Evolutionary conservation across 1,284 basidiomycete species (phyloP).

Genomic region (Ganoderma multipileum): DNA sequence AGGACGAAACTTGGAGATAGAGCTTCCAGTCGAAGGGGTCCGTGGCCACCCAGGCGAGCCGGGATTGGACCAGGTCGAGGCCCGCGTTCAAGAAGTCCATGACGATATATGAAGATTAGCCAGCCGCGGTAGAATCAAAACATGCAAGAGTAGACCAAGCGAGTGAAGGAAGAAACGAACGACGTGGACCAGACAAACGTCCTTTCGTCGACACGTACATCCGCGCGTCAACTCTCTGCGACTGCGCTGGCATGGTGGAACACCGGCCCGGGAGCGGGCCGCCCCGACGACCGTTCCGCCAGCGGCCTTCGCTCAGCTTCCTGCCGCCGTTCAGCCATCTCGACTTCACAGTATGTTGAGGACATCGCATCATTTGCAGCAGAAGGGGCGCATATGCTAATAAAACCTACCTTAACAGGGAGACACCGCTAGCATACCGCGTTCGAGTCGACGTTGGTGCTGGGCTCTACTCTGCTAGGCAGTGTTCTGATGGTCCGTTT

Average conservation of each 20-base stretch:
- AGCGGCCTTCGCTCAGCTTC: too few species aligned
- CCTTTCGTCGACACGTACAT: background rate
- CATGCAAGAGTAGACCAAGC: slow-evolving; percentile 3
- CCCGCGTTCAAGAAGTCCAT: slow-evolving; percentile 45
- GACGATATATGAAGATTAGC: background rate
- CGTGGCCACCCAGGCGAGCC: slow-evolving; percentile 45
- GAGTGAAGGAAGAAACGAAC: background rate
- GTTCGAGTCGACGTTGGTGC: too few species aligned
- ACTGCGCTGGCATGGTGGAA: background rate
- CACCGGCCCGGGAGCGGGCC: background rate
- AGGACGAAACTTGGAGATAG: slow-evolving; percentile 69
- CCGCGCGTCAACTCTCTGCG: background rate
- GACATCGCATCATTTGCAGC: too few species aligned
- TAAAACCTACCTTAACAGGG: too few species aligned
- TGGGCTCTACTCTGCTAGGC: too few species aligned
- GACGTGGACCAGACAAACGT: background rate
- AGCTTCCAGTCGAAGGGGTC: slow-evolving; percentile 46
- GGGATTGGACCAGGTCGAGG: slow-evolving; percentile 58
- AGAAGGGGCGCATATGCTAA: too few species aligned
- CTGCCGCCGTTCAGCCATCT: too few species aligned
- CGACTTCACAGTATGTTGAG: too few species aligned
- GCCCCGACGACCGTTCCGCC: background rate
- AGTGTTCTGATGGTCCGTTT: too few species aligned
- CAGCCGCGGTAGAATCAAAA: background rate
- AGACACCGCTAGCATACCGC: too few species aligned